phyloP scores from a whole-genome alignment of 495 filamentous ascomycete species.

The Lophium mytilinum region DNA sequence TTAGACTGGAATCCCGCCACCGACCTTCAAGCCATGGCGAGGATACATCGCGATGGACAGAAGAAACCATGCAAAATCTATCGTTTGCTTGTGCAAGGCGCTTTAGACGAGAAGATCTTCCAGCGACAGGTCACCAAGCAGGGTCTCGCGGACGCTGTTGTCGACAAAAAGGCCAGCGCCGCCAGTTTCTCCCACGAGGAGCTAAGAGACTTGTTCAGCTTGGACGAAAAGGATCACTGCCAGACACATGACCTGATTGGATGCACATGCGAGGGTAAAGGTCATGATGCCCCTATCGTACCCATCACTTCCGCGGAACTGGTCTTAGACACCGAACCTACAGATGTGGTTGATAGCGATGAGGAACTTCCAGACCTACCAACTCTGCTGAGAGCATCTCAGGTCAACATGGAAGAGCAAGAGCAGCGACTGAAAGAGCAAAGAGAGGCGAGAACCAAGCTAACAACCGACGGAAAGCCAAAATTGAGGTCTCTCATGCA shows the following conservation, averaged over 20 bases:
- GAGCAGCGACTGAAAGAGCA: conserved; percentile 41
- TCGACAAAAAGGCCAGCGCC: conserved; percentile 53
- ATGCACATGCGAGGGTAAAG: conserved; percentile 58
- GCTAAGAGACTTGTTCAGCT: conserved; percentile 60
- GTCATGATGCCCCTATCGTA: conserved; percentile 24
- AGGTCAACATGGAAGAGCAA: conserved; percentile 55
- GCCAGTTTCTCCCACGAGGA: conserved; percentile 61
- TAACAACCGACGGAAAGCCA: conserved; percentile 51
- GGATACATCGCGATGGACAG: conserved; percentile 74
- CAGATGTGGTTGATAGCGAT: conserved; percentile 27
- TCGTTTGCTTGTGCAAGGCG: conserved; percentile 62
- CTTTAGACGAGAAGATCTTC: conserved; percentile 76
- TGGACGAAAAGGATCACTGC: conserved; percentile 51
- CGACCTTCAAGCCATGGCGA: conserved; percentile 78
- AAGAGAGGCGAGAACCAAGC: conserved; percentile 34
- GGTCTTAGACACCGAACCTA: conserved; percentile 10
- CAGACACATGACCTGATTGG: conserved; percentile 66
- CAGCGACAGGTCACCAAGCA: conserved; percentile 74
- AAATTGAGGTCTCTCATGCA: conserved; percentile 55
- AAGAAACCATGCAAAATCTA: conserved; percentile 66
- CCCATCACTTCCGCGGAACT: not conserved
- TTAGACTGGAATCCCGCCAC: conserved; percentile 80
- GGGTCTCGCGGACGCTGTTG: conserved; percentile 59
- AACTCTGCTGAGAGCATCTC: conserved; percentile 47
- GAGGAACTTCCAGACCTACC: conserved; percentile 39